Conservation (phyloP, 2,329 filamentous ascomycete species). For the Arthrobotrys sphaeroides region DNA sequence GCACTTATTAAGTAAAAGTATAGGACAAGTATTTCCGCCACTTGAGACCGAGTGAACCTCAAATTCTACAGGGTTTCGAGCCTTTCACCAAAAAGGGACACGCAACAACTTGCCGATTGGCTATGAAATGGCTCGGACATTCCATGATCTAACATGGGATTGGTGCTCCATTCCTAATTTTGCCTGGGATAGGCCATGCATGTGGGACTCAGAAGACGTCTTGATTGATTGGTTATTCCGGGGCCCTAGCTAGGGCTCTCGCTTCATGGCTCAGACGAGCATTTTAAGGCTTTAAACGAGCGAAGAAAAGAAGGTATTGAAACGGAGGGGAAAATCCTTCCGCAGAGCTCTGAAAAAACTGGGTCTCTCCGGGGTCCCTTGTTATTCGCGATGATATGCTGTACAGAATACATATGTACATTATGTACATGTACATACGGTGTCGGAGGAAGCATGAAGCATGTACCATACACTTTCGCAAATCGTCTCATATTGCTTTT, state of each 20-base stretch:
- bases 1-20: too few relatives aligned
- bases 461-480: background rate
- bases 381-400: too few relatives aligned
- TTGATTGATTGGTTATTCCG: conserved; percentile 33
- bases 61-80: too few relatives aligned
- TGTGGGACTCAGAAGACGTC: conserved; percentile 12
- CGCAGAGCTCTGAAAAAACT: conserved; percentile 23
- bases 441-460: too few relatives aligned
- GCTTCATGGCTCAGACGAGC: conserved; percentile 44
- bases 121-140: too few relatives aligned
- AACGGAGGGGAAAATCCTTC: background rate
- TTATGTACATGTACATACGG: background rate
- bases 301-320: conserved; percentile 11
- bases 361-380: conserved; percentile 13
- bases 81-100: too few relatives aligned
- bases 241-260: conserved; percentile 14
- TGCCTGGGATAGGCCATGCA: conserved; percentile 30
- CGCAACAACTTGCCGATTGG: too few relatives aligned
- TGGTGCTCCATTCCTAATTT: background rate
- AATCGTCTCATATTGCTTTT: conserved; percentile 9
- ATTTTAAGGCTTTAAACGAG: conserved; percentile 47
- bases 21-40: too few relatives aligned
- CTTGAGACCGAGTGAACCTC: too few relatives aligned
- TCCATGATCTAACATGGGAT: too few relatives aligned
- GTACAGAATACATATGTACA: background rate